phyloP scores from a whole-genome alignment of 371 early-diverging fungal species.

The Haplosporangium sp. region DNA sequence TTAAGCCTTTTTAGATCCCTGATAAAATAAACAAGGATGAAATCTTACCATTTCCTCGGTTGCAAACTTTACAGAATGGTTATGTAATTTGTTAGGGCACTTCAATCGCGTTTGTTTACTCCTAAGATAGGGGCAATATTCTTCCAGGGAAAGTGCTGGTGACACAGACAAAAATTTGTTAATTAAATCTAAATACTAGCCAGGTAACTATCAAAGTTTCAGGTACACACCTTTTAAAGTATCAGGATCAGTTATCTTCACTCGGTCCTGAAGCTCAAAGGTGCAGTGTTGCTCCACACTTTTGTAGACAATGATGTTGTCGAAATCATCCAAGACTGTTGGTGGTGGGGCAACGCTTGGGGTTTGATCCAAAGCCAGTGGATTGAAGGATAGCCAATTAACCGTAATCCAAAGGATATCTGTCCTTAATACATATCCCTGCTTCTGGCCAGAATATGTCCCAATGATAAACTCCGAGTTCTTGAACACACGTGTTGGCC shows the following conservation, averaged over 20 bases:
- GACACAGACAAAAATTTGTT: no score
- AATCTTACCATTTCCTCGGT: constrained; percentile 48
- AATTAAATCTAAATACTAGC: not conserved
- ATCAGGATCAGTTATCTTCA: constrained; percentile 33
- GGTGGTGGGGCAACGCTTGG: constrained; percentile 53
- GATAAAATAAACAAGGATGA: not conserved
- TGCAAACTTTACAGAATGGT: constrained; percentile 35
- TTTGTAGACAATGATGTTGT: constrained; percentile 52
- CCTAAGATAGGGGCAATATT: constrained; percentile 40
- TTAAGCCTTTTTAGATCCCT: no score
- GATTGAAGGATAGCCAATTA: constrained; percentile 54
- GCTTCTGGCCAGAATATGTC: constrained; percentile 24
- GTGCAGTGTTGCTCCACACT: constrained; percentile 54
- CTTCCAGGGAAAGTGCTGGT: constrained; percentile 25
- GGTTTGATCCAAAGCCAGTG: constrained; percentile 48
- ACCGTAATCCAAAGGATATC: constrained; percentile 44
- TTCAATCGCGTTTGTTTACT: constrained; percentile 38
- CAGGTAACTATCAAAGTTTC: not conserved
- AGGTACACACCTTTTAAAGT: constrained; percentile 21
- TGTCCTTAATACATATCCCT: constrained; percentile 41
- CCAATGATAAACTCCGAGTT: constrained; percentile 33
- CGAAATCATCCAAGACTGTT: constrained; percentile 45
- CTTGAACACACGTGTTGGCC: constrained; percentile 45
- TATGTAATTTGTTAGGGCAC: constrained; percentile 38
- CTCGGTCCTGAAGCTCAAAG: constrained; percentile 47